phyloP scores from a whole-genome alignment of 345 rosid genomes.

The Linum trigynum region DNA sequence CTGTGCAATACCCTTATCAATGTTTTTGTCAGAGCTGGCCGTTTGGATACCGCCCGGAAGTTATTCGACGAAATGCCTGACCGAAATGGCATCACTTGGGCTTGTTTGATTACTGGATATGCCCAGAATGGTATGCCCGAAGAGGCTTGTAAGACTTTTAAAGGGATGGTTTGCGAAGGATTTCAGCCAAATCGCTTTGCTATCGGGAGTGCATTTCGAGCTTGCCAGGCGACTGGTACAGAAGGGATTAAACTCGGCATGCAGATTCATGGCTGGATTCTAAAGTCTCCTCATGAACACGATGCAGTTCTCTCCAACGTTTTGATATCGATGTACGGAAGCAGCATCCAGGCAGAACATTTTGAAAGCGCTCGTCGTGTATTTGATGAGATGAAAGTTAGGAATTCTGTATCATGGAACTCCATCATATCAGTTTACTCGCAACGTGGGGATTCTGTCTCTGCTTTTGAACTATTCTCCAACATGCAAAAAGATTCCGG shows the following conservation, averaged over 20 bases:
- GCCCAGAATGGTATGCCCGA: slow-evolving; percentile 36
- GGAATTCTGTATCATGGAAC: slow-evolving; percentile 64
- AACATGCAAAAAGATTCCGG: slow-evolving; percentile 43
- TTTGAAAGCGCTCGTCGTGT: slow-evolving; percentile 35
- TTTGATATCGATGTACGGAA: slow-evolving; percentile 71
- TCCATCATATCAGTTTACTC: slow-evolving; percentile 64
- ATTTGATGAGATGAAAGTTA: slow-evolving; percentile 53
- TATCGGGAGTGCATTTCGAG: slow-evolving; percentile 56
- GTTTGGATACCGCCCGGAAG: slow-evolving; percentile 39
- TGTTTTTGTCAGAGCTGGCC: slow-evolving; percentile 34
- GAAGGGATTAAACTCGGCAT: slow-evolving; percentile 44
- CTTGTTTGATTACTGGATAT: slow-evolving; percentile 71
- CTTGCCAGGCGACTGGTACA: slow-evolving; percentile 49
- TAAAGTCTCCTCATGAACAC: slow-evolving; percentile 41
- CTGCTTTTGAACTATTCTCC: slow-evolving; percentile 56
- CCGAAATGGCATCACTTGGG: slow-evolving; percentile 68
- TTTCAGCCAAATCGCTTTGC: slow-evolving; percentile 50
- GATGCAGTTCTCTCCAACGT: slow-evolving; percentile 55
- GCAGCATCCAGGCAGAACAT: slow-evolving; percentile 22
- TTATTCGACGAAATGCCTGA: slow-evolving; percentile 71
- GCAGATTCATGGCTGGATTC: slow-evolving; percentile 65
- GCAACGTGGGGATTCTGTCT: slow-evolving; percentile 38
- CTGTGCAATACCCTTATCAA: slow-evolving; percentile 61
- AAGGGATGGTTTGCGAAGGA: slow-evolving; percentile 45
- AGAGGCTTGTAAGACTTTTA: slow-evolving; percentile 44